Evolutionary conservation across 176 grass and related monocot genomes (phyloP).

Genomic region (Hsuehochloa calcarea): DNA sequence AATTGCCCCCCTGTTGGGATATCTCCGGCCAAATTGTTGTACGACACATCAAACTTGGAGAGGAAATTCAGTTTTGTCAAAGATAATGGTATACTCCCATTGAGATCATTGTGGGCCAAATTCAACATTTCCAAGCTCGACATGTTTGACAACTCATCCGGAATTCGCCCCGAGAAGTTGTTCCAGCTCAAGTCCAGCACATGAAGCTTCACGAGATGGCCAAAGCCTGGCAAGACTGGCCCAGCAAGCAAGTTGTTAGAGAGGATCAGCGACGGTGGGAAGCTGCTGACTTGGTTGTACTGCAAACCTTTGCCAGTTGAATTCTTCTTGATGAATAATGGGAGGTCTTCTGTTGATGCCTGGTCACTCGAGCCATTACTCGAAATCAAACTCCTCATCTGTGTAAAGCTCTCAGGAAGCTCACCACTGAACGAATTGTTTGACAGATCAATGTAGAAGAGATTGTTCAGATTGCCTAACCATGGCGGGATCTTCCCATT

Average conservation of each 20-base stretch:
- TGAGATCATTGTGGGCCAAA: constrained; percentile 79
- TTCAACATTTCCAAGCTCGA: constrained; percentile 59
- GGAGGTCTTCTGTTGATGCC: constrained; percentile 44
- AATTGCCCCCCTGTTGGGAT: constrained; percentile 86
- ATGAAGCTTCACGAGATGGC: constrained; percentile 57
- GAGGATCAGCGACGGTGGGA: constrained; percentile 73
- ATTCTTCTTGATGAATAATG: constrained; percentile 73
- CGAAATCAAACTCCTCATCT: constrained; percentile 56
- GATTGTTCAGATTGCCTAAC: constrained; percentile 59
- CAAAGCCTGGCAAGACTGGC: constrained; percentile 48
- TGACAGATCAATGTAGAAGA: constrained; percentile 88
- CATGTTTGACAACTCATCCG: constrained; percentile 68
- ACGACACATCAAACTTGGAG: constrained; percentile 72
- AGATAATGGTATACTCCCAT: constrained; percentile 73
- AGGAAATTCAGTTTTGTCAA: constrained; percentile 74
- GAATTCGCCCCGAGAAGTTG: constrained; percentile 76
- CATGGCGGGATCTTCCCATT: constrained; percentile 58
- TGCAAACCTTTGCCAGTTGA: constrained; percentile 64
- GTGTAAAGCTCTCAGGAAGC: constrained; percentile 57
- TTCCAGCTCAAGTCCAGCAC: constrained; percentile 71
- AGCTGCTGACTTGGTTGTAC: constrained; percentile 88
- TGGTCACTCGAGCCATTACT: constrained; percentile 23
- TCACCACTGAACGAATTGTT: constrained; percentile 81
- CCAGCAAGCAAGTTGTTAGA: constrained; percentile 64
- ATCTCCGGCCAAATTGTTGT: constrained; percentile 64